Percentiles rank a stretch among this genome's conserved stretches.
phyloP scores from a whole-genome alignment of 2,329 filamentous ascomycete genomes.

The Fusarium albosuccineum region DNA sequence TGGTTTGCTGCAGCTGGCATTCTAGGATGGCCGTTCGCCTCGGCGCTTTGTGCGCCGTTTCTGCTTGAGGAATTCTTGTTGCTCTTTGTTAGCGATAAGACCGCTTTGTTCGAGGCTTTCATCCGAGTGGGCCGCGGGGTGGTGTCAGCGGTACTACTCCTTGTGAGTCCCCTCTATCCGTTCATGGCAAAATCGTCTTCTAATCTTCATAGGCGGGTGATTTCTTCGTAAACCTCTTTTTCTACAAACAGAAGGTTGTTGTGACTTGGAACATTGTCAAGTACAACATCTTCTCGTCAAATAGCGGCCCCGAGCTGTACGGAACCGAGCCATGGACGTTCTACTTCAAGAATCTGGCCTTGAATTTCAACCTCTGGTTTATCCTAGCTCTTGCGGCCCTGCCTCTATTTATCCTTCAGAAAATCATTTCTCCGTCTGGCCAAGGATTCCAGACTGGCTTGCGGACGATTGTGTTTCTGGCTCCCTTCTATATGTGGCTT shows the following conservation, averaged over 20 bases:
- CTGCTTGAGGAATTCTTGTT: constrained; percentile 80
- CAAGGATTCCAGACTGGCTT: constrained; percentile 77
- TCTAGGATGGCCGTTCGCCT: constrained; percentile 94
- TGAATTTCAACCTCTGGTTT: constrained; percentile 98
- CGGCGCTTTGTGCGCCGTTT: constrained; percentile 84
- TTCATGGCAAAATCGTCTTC: background rate
- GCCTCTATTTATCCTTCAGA: constrained; percentile 82
- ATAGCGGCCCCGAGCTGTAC: constrained; percentile 89
- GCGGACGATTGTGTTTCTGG: constrained; percentile 81
- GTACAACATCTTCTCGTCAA: constrained; percentile 92
- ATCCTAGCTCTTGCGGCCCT: constrained; percentile 79
- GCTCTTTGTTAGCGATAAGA: constrained; percentile 65
- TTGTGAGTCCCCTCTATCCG: constrained; percentile 65
- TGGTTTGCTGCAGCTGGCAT: constrained; percentile 91
- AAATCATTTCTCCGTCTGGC: constrained; percentile 70
- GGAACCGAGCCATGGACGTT: constrained; percentile 98
- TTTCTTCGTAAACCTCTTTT: constrained; percentile 80
- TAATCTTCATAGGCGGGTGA: constrained; percentile 69
- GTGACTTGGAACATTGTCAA: constrained; percentile 94
- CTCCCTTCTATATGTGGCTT: constrained; percentile 95
- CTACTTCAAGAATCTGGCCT: constrained; percentile 88
- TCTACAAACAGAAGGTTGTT: constrained; percentile 82
- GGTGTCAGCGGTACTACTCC: constrained; percentile 73
- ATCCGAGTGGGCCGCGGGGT: constrained; percentile 76
- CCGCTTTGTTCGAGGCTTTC: constrained; percentile 71